Percentiles rank a stretch among this genome's conserved stretches.
Evolutionary conservation across 2,329 filamentous ascomycete genomes (phyloP).

Genomic region (Aspergillus sp.): DNA sequence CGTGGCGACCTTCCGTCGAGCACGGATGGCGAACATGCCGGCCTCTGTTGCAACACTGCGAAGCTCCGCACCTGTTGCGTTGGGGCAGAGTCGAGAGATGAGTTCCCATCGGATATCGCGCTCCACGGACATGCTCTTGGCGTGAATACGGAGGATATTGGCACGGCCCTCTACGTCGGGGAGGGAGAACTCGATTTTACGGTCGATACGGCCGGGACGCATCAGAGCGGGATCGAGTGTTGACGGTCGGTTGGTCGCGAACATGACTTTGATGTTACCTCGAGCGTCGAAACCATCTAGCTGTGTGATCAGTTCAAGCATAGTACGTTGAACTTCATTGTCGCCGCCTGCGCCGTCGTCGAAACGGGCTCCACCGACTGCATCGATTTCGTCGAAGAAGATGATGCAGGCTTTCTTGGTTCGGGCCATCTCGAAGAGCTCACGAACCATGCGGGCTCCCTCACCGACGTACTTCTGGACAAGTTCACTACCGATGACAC

Average conservation of each 20-base stretch:
- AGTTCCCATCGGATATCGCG: slow-evolving; percentile 98
- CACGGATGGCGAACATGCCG: slow-evolving; percentile 96
- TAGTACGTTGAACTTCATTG: slow-evolving; percentile 96
- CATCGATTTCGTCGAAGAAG: slow-evolving; percentile 98
- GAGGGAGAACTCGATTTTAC: slow-evolving; percentile 98
- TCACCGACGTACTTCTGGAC: slow-evolving; percentile 99
- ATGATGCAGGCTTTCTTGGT: slow-evolving; percentile 99
- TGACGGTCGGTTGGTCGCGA: slow-evolving; percentile 93
- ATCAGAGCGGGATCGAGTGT: slow-evolving; percentile 96
- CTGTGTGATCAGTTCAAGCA: slow-evolving; percentile 97
- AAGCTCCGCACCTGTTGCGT: slow-evolving; percentile 93
- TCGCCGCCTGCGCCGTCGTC: slow-evolving; percentile 95
- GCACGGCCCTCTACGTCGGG: slow-evolving; percentile 96
- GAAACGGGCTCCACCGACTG: slow-evolving; percentile 91
- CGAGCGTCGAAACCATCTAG: slow-evolving; percentile 93
- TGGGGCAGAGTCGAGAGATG: slow-evolving; percentile 94
- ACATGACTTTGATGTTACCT: slow-evolving; percentile 99
- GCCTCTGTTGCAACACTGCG: slow-evolving; percentile 96
- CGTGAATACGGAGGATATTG: slow-evolving; percentile 97
- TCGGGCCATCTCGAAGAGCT: slow-evolving; percentile 98
- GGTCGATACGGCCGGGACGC: slow-evolving; percentile 94
- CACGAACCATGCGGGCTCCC: slow-evolving; percentile 95
- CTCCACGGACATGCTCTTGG: slow-evolving; percentile 99
- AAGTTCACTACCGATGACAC: slow-evolving; percentile 95
- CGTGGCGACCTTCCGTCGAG: slow-evolving; percentile 91